phyloP scores from a whole-genome alignment of 345 rosid species.

The Draba incana region DNA sequence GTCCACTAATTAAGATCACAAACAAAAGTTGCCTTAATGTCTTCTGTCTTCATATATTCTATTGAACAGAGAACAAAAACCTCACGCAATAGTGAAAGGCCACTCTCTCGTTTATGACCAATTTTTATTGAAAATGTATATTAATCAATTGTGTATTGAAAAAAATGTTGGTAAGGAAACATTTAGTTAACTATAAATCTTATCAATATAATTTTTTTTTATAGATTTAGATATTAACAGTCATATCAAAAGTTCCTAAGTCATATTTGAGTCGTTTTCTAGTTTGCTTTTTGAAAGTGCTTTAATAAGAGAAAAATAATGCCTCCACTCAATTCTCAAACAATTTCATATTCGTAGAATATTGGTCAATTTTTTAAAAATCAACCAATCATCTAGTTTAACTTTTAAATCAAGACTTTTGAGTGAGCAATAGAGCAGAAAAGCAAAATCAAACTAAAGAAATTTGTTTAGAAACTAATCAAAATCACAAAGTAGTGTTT shows the following conservation, averaged over 20 bases:
- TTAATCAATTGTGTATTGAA: conserved; percentile 6
- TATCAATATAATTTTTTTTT: neutral
- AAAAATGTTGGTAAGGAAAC: neutral
- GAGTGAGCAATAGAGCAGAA: neutral
- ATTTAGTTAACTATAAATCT: neutral
- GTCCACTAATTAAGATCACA: conserved; percentile 30
- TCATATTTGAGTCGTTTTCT: neutral
- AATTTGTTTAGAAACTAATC: conserved; percentile 34
- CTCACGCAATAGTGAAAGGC: conserved; percentile 43
- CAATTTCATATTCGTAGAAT: neutral
- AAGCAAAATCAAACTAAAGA: conserved; percentile 22
- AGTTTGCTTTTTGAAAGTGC: neutral
- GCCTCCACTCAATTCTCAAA: neutral
- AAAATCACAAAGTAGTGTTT: conserved; percentile 36
- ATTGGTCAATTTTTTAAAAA: neutral
- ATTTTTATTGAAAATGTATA: neutral
- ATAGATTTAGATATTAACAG: no score
- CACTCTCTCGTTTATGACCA: conserved; percentile 21
- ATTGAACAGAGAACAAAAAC: conserved; percentile 35
- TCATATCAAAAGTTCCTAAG: neutral
- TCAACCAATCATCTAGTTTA: neutral
- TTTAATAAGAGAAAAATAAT: neutral
- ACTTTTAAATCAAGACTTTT: neutral
- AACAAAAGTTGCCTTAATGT: conserved; percentile 29
- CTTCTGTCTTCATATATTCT: conserved; percentile 5